phyloP scores from a whole-genome alignment of 352 stramenopile species.

The Thraustochytrium striatum region DNA sequence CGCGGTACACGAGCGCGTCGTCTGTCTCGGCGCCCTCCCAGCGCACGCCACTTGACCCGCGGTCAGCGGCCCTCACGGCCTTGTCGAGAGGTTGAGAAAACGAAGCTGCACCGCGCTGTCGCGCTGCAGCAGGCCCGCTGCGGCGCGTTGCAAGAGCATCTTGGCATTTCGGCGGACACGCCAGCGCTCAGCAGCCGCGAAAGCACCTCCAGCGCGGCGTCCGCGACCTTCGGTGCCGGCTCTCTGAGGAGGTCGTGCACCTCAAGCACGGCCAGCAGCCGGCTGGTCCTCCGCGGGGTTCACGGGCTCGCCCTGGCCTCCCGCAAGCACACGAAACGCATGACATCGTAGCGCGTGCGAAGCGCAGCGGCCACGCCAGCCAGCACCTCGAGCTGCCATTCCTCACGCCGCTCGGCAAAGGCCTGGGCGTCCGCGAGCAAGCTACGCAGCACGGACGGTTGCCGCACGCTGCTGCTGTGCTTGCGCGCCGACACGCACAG shows the following conservation, averaged over 20 bases:
- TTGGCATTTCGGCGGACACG: not conserved
- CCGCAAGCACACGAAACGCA: too few relatives aligned
- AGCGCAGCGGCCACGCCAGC: not conserved
- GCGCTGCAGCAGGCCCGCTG: slow-evolving; percentile 2
- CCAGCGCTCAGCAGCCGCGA: slow-evolving; percentile 7
- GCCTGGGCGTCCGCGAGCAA: not conserved
- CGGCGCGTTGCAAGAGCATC: slow-evolving; percentile 5
- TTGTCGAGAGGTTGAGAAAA: slow-evolving; percentile 19
- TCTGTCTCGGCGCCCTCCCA: not conserved
- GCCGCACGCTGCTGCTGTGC: not conserved
- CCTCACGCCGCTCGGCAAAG: not conserved
- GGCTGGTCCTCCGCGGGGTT: too few relatives aligned
- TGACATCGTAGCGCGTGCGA: not conserved
- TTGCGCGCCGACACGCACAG: too few relatives aligned
- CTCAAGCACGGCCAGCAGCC: too few relatives aligned
- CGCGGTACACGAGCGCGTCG: not conserved
- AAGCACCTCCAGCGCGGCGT: slow-evolving; percentile 18
- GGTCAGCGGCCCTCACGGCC: not conserved
- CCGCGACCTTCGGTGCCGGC: not conserved
- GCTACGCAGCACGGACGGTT: not conserved
- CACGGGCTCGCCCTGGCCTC: too few relatives aligned
- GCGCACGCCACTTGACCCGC: not conserved
- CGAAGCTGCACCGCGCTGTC: slow-evolving; percentile 1
- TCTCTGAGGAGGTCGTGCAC: slow-evolving; percentile 20
- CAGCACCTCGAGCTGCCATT: slow-evolving; percentile 11